Percentiles rank a stretch among this genome's conserved stretches.
Conservation (phyloP, 495 filamentous ascomycete genomes). For the Neurospora sp. region DNA sequence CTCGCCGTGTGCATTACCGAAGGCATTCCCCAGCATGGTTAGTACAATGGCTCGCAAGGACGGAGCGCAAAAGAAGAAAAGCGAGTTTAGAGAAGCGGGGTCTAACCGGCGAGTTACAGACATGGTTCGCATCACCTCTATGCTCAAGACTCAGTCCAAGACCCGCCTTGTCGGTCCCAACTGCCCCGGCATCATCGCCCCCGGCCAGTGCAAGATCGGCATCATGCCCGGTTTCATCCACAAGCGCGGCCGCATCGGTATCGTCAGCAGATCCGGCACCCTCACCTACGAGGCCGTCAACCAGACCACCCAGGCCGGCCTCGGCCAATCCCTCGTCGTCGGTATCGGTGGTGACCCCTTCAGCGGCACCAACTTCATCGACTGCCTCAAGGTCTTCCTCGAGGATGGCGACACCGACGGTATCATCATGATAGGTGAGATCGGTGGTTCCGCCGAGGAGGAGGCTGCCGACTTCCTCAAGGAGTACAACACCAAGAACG, state of each 20-base stretch:
- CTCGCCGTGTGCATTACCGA: conserved; percentile 97
- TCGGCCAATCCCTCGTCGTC: conserved; percentile 95
- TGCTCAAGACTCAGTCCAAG: conserved; percentile 95
- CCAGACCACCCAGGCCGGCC: conserved; percentile 93
- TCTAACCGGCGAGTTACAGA: conserved; percentile 40
- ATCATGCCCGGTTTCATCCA: conserved; percentile 99
- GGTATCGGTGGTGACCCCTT: conserved; percentile 99
- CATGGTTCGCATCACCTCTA: conserved; percentile 98
- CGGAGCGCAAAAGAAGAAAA: background rate
- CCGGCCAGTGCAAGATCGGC: conserved; percentile 98
- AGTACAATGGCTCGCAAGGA: conserved; percentile 13
- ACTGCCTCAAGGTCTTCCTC: conserved; percentile 95
- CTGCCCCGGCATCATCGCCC: conserved; percentile 96
- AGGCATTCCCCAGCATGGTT: conserved; percentile 94
- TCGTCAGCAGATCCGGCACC: conserved; percentile 96
- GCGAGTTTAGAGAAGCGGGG: background rate
- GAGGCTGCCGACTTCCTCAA: conserved; percentile 92
- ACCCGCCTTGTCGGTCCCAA: conserved; percentile 94
- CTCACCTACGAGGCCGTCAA: conserved; percentile 99
- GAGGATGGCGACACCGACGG: conserved; percentile 94
- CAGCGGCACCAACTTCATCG: conserved; percentile 98
- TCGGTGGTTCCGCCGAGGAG: conserved; percentile 94
- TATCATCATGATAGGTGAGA: conserved; percentile 99
- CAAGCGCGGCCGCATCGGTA: conserved; percentile 96
- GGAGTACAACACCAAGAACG: conserved; percentile 74